Evolutionary conservation across 2,329 filamentous ascomycete species (phyloP), one percentile per base, ranked within the genome.

Genomic region (Alternaria burnsii): DNA sequence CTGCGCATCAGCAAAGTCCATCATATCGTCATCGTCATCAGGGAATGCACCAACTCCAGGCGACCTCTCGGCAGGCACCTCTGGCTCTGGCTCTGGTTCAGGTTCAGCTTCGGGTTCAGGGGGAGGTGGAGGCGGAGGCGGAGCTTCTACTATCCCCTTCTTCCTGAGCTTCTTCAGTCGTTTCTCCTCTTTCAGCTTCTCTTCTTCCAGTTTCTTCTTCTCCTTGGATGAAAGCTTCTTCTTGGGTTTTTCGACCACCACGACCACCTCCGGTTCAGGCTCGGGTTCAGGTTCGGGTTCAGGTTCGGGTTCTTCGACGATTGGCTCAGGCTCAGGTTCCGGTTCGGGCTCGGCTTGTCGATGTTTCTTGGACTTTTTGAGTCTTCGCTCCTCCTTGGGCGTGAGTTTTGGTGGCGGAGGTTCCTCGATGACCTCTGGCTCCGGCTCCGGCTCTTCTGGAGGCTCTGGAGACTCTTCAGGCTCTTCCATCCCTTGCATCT

Each of bases 21-120:
- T 75, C 55, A 77, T 59, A 53, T 77, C 74, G 65, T 70, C 74
- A 36, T 82, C 80, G 67, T 83, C 82, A 57, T 71, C 72, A 3
- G 82, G 82, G 50, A 84, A 84, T 10, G 80, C 82, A 48, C 82
- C 82, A 36, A 81, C 80, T 11, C 83, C 74, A 24, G 82, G 82
- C 26, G 78, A 76, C 18, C 74, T 57, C 20, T 76, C 68, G 24
- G 73, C 70, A 42, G 70, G 65, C 30, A 67, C 62, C 9, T 70
- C 73, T 48, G 74, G 75, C n/a, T 76, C 67, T 16, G 66, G 67
- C 12, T 72, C 24, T 22, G 74, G 70, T 34, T 74, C 75, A 5
- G 72, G 71, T 44, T 77, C 73, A 48, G 73, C 74, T 18, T 76
- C 67, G 16, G 66, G 67, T 14, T 72, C 32, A 34, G 32, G 32